Conservation (phyloP, 2,329 filamentous ascomycete genomes). For the Beauveria scarabaeidicola region DNA sequence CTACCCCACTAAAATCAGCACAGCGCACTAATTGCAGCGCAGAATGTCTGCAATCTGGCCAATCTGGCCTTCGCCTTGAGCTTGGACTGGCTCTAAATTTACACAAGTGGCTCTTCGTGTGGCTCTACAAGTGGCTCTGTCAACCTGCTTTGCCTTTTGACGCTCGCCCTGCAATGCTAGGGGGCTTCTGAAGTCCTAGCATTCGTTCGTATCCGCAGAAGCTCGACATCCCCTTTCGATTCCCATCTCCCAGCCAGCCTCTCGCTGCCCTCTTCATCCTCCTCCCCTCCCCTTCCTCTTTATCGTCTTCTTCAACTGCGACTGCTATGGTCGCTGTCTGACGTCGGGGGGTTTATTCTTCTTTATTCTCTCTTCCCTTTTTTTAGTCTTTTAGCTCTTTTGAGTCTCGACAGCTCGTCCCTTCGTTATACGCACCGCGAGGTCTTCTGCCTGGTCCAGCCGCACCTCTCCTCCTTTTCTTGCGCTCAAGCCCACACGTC, state of each 20-base stretch:
- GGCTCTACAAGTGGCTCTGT: background rate
- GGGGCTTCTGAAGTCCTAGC: background rate
- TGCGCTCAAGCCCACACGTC: background rate
- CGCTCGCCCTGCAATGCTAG: conserved; percentile 2
- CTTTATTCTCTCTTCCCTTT: conserved; percentile 16
- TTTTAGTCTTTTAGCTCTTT: conserved; percentile 11
- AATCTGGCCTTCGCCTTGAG: background rate
- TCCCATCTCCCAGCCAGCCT: background rate
- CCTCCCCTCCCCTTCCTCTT: background rate
- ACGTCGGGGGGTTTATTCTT: conserved; percentile 10
- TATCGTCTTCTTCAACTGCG: conserved; percentile 11
- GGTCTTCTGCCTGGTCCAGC: conserved; percentile 16
- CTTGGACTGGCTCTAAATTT: background rate
- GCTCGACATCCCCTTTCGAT: conserved; percentile 8
- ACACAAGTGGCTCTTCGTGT: too few species aligned
- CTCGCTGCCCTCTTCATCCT: background rate
- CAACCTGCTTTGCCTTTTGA: background rate
- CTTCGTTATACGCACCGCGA: conserved; percentile 20
- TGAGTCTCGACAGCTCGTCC: conserved; percentile 30
- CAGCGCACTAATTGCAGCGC: conserved; percentile 1
- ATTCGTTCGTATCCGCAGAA: conserved; percentile 1
- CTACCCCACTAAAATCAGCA: conserved; percentile 6
- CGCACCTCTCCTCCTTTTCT: conserved; percentile 10
- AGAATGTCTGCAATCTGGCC: conserved; percentile 8
- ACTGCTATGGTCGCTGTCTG: conserved; percentile 13